phyloP scores from a whole-genome alignment of 306 rosid genomes.

The Inga laurina region DNA sequence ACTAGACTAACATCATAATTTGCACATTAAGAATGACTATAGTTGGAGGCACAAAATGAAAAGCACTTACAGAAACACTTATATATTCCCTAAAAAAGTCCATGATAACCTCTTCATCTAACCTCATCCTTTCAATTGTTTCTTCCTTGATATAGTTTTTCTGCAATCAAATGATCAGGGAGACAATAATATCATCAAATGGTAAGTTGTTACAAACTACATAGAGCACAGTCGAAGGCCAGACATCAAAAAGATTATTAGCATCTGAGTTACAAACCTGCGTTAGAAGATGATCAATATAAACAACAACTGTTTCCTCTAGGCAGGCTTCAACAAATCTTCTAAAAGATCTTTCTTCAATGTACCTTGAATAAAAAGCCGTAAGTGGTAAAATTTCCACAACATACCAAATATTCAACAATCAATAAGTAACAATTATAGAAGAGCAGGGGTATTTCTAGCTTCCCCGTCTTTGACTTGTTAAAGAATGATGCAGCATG shows the following conservation, averaged over 20 bases:
- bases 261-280: conserved; percentile 56
- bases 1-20: conserved; percentile 12
- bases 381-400: conserved; percentile 34
- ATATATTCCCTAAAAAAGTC: conserved; percentile 94
- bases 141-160: conserved; percentile 90
- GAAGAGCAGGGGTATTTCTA: background rate
- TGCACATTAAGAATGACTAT: conserved; percentile 6
- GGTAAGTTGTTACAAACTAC: conserved; percentile 21
- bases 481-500: conserved; percentile 19
- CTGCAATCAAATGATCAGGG: conserved; percentile 47
- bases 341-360: conserved; percentile 96
- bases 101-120: conserved; percentile 97
- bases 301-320: conserved; percentile 88
- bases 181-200: conserved; percentile 23
- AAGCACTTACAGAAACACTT: conserved; percentile 74
- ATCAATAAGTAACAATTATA: background rate
- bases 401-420: background rate
- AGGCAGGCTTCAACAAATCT: conserved; percentile 99
- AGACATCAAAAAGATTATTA: background rate
- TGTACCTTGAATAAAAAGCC: conserved; percentile 63
- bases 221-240: conserved; percentile 18
- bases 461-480: background rate
- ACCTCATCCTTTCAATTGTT: conserved; percentile 93
- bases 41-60: conserved; percentile 21
- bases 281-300: conserved; percentile 85